A percentile compares a stretch with the other conserved stretches of the same genome.
These are phyloP conservation scores for Blastobotrys serpentis DNA, from an alignment of 1,139 yeast species.

Conservation along the genomic window DNA sequence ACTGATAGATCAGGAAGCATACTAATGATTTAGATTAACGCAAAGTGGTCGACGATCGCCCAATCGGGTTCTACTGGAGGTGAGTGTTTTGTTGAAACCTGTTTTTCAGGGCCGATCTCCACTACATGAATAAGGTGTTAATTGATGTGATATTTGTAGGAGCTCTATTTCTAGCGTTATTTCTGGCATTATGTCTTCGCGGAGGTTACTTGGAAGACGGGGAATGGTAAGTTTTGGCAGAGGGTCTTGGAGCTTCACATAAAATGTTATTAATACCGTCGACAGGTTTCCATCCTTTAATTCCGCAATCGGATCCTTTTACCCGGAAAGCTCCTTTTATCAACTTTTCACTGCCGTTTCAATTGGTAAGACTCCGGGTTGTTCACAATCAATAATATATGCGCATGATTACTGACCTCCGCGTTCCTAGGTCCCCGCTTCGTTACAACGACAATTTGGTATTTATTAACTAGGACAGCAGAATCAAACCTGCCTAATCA, in stretches of 20 bases:
- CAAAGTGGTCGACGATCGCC: constrained; percentile 4
- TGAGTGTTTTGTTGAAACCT: constrained; percentile 1
- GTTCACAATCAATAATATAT: too few species aligned
- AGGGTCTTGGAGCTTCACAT: background rate
- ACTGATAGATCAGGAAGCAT: background rate
- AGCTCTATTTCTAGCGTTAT: constrained; percentile 17
- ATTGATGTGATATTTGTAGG: too few species aligned
- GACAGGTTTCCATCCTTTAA: constrained; percentile 79
- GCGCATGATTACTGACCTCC: too few species aligned
- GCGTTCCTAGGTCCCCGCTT: constrained; percentile 78
- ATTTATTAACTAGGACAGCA: constrained; percentile 44
- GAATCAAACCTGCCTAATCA: constrained; percentile 39
- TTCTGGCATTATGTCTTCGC: constrained; percentile 15
- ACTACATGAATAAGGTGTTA: too few species aligned
- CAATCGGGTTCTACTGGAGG: constrained; percentile 1
- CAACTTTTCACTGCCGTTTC: constrained; percentile 64
- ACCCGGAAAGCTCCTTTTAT: constrained; percentile 90
- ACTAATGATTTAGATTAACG: background rate
- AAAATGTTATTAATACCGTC: background rate
- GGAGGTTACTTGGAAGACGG: constrained; percentile 13
- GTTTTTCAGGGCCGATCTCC: too few species aligned
- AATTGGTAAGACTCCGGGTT: too few species aligned
- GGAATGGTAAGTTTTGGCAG: constrained; percentile 15
- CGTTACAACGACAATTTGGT: constrained; percentile 62
- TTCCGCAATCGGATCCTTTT: constrained; percentile 93